Evolutionary conservation across 2,329 filamentous ascomycete genomes (phyloP).

Genomic region (Calonectria leucothoes): DNA sequence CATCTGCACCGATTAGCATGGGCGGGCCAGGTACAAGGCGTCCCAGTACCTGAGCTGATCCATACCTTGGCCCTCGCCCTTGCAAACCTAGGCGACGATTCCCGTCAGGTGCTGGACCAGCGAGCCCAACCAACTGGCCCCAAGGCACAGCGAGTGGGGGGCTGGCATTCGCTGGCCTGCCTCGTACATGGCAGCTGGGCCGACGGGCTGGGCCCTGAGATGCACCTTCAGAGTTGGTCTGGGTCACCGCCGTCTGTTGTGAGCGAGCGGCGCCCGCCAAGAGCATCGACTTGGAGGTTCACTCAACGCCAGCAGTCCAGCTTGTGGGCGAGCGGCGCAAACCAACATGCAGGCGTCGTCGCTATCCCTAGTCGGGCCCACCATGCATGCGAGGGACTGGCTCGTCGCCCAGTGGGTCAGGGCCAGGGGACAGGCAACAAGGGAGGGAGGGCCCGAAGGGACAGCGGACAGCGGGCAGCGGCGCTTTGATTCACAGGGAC

Average conservation of each 20-base stretch:
- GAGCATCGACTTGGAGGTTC: constrained; percentile 16
- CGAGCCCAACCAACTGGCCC: constrained; percentile 26
- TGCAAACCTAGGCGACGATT: constrained; percentile 33
- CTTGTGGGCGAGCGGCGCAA: constrained; percentile 25
- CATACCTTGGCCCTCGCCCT: constrained; percentile 37
- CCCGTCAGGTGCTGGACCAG: constrained; percentile 31
- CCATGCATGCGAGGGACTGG: constrained; percentile 42
- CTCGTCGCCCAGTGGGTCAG: constrained; percentile 32
- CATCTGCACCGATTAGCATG: constrained; percentile 49
- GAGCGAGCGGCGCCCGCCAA: constrained; percentile 9
- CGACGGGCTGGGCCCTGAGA: constrained; percentile 2
- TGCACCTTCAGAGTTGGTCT: background rate
- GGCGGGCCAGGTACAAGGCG: constrained; percentile 49
- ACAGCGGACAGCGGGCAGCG: constrained; percentile 18
- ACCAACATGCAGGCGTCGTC: constrained; percentile 34
- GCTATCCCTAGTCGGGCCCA: constrained; percentile 35
- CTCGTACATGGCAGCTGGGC: background rate
- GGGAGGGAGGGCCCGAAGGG: constrained; percentile 29
- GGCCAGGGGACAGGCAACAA: constrained; percentile 23
- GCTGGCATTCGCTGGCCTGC: background rate
- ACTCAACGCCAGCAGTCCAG: constrained; percentile 21
- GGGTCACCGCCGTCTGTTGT: constrained; percentile 4
- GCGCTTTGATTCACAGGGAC: constrained; percentile 40
- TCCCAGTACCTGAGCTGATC: constrained; percentile 42
- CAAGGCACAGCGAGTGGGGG: background rate